A percentile compares a stretch with the other conserved stretches of the same genome.
phyloP scores from a whole-genome alignment of 345 rosid species.

The Draba incana region DNA sequence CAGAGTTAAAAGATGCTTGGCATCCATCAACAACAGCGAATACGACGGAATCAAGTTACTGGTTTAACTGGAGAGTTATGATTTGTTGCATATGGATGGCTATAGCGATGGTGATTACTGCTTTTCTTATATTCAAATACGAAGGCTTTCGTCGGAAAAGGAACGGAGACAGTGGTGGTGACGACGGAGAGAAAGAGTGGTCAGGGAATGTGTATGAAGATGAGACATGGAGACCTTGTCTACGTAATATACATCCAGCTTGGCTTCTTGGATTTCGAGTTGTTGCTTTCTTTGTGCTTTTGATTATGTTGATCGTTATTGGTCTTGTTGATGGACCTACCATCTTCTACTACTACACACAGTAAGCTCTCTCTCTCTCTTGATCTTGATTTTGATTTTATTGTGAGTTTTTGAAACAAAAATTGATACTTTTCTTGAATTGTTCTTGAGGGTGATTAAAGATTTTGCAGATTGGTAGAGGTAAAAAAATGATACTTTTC shows the following conservation, averaged over 20 bases:
- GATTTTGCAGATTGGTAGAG: not conserved
- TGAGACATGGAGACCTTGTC: slow-evolving; percentile 86
- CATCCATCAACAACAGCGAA: slow-evolving; percentile 46
- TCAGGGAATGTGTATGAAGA: slow-evolving; percentile 61
- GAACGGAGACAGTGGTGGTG: slow-evolving; percentile 33
- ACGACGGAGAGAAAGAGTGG: slow-evolving; percentile 49
- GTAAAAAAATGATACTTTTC: no score
- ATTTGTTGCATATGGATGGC: slow-evolving; percentile 70
- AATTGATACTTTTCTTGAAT: not conserved
- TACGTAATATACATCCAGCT: slow-evolving; percentile 82
- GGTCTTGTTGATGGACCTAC: slow-evolving; percentile 64
- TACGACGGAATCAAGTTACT: slow-evolving; percentile 67
- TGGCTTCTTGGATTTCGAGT: slow-evolving; percentile 87
- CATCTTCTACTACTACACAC: slow-evolving; percentile 92
- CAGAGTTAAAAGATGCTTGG: slow-evolving; percentile 46
- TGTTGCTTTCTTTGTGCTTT: slow-evolving; percentile 65
- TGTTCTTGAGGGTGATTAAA: not conserved
- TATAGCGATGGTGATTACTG: slow-evolving; percentile 45
- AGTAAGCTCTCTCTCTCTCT: slow-evolving; percentile 56
- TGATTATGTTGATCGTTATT: slow-evolving; percentile 52
- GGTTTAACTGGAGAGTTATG: slow-evolving; percentile 92
- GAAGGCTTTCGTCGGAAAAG: slow-evolving; percentile 50
- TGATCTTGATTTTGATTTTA: not conserved
- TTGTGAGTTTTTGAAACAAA: not conserved
- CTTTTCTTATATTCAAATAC: slow-evolving; percentile 62